Evolutionary conservation across 1,284 basidiomycete species (phyloP).

Genomic region (Ustilago trichophora): DNA sequence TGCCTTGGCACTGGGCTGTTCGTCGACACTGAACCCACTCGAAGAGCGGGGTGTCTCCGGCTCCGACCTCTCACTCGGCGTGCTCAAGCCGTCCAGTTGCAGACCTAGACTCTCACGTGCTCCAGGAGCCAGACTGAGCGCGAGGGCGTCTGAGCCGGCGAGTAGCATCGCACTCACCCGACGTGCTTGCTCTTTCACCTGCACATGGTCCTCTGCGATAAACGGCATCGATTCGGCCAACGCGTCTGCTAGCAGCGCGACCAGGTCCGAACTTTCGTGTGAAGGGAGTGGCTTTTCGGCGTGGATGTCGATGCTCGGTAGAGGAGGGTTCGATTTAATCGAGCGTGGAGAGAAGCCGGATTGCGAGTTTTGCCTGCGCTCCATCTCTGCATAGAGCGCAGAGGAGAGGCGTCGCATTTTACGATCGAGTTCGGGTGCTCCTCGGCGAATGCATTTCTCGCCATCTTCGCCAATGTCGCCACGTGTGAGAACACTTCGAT

Average conservation of each 20-base stretch:
- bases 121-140: conserved; percentile 40
- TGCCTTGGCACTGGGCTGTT: background rate
- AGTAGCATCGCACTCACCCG: conserved; percentile 45
- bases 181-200: conserved; percentile 28
- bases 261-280: conserved; percentile 13
- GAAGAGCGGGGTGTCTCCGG: conserved; percentile 15
- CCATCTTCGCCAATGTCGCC: background rate
- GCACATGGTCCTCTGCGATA: conserved; percentile 2
- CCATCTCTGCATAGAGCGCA: conserved; percentile 42
- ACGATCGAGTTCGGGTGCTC: conserved; percentile 13
- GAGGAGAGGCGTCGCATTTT: conserved; percentile 36
- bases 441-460: background rate
- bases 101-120: conserved; percentile 34
- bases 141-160: conserved; percentile 42
- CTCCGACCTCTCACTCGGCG: conserved; percentile 24
- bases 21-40: background rate
- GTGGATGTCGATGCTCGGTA: conserved; percentile 8
- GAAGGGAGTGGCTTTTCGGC: background rate
- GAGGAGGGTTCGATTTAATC: background rate
- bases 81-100: conserved; percentile 38
- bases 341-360: conserved; percentile 24
- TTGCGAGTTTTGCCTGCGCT: conserved; percentile 25
- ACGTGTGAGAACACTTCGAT: too few relatives aligned
- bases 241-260: conserved; percentile 37
- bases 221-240: conserved; percentile 38